Evolutionary conservation across 2,329 filamentous ascomycete genomes (phyloP).

Genomic region (Onygenales sp.): DNA sequence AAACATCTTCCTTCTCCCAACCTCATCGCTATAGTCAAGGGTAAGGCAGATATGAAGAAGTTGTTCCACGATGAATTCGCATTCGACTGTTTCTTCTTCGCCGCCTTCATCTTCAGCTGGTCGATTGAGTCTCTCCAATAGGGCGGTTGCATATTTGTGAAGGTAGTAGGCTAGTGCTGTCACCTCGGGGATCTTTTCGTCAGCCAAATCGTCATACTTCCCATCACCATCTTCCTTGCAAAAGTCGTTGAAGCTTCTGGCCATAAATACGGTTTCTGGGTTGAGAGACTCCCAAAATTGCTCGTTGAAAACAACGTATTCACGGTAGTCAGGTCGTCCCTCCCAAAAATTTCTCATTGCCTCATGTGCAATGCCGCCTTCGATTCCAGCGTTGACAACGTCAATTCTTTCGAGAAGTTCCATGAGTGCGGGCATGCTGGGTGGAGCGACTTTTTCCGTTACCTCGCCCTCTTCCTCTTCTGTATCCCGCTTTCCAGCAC

Average conservation of each 20-base stretch:
- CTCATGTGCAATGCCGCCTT: conserved; percentile 82
- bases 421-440: conserved; percentile 71
- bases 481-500: conserved; percentile 57
- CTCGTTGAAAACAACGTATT: conserved; percentile 36
- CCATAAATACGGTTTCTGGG: conserved; percentile 82
- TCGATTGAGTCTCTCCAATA: conserved; percentile 32
- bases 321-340: conserved; percentile 56
- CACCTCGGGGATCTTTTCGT: conserved; percentile 92
- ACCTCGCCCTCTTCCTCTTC: conserved; percentile 46
- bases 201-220: conserved; percentile 65
- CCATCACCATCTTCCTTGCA: conserved; percentile 66
- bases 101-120: conserved; percentile 49
- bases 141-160: conserved; percentile 61
- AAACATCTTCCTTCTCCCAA: conserved; percentile 93
- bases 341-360: conserved; percentile 98
- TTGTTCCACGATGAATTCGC: conserved; percentile 94
- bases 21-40: conserved; percentile 95
- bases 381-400: conserved; percentile 77
- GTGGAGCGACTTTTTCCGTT: conserved; percentile 43
- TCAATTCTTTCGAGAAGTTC: conserved; percentile 93
- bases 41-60: conserved; percentile 84
- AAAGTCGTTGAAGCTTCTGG: conserved; percentile 88
- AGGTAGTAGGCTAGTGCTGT: conserved; percentile 83
- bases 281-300: conserved; percentile 41
- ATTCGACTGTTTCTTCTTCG: conserved; percentile 76